Evolutionary conservation across 345 rosid species (phyloP).

Genomic region (Punica granatum): DNA sequence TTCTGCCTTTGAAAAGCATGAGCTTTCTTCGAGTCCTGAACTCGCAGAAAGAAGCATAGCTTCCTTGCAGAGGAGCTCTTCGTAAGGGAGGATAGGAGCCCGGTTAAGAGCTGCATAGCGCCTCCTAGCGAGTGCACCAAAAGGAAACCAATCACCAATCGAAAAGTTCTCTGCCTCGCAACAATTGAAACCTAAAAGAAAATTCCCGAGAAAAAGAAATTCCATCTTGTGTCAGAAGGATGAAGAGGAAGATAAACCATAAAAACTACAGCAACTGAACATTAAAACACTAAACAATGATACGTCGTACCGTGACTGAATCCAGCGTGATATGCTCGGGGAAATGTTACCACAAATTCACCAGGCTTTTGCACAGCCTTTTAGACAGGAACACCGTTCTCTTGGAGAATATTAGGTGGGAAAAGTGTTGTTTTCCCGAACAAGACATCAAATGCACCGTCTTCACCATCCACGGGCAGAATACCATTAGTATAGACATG

Average conservation of each 20-base stretch:
- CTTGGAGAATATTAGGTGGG: conserved; percentile 81
- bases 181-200: too few species aligned
- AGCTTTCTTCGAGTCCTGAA: conserved; percentile 47
- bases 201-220: conserved; percentile 34
- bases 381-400: conserved; percentile 84
- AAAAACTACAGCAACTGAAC: neutral
- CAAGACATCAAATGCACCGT: conserved; percentile 96
- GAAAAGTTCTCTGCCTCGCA: conserved; percentile 99
- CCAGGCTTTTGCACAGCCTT: conserved; percentile 98
- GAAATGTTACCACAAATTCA: conserved; percentile 83
- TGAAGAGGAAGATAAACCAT: neutral
- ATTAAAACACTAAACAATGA: neutral
- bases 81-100: conserved; percentile 92
- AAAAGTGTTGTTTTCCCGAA: conserved; percentile 94
- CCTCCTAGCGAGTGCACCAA: conserved; percentile 86
- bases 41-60: conserved; percentile 66
- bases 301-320: conserved; percentile 76
- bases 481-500: conserved; percentile 74
- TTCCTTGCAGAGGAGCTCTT: conserved; percentile 92
- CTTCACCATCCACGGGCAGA: conserved; percentile 68
- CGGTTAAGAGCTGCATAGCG: conserved; percentile 90
- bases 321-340: conserved; percentile 98
- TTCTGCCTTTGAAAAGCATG: conserved; percentile 33
- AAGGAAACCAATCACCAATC: conserved; percentile 91
- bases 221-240: neutral